Conservation (phyloP, 2,329 filamentous ascomycete genomes). For the Colletotrichum gigasporum region DNA sequence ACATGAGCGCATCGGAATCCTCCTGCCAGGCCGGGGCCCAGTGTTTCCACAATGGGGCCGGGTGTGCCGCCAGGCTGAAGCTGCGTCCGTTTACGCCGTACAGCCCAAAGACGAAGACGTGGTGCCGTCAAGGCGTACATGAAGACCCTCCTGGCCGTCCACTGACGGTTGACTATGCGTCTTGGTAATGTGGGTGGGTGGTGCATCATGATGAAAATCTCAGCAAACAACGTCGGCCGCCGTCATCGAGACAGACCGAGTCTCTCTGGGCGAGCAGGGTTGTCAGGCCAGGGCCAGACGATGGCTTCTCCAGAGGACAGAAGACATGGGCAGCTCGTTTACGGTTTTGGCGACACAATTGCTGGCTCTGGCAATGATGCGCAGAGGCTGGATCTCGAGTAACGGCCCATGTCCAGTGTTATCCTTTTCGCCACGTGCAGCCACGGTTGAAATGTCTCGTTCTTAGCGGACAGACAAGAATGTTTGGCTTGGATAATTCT, state of each 20-base stretch:
- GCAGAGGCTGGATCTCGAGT: not conserved
- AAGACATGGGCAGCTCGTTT: not conserved
- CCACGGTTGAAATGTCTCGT: not conserved
- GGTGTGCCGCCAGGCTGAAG: slow-evolving; percentile 1
- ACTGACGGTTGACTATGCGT: not conserved
- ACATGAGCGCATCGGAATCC: slow-evolving; percentile 9
- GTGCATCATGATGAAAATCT: not conserved
- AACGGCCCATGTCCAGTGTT: not conserved
- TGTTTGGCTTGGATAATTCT: not conserved
- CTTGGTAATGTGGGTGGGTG: too few relatives aligned
- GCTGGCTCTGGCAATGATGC: slow-evolving; percentile 7
- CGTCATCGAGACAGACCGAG: not conserved
- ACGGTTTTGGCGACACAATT: slow-evolving; percentile 12
- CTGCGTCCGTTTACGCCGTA: not conserved
- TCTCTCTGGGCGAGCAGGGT: not conserved
- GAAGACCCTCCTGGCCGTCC: not conserved
- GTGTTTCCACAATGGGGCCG: not conserved
- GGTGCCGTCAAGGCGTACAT: not conserved
- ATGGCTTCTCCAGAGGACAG: not conserved
- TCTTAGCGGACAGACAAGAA: not conserved
- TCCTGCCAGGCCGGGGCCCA: not conserved
- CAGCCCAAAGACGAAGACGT: not conserved
- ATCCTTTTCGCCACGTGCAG: slow-evolving; percentile 1
- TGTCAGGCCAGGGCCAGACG: not conserved
- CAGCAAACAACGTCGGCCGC: not conserved